Evolutionary conservation across 140 eudicot genomes (phyloP), one percentile per base, ranked within the genome.

Genomic region (Cichorium intybus): DNA sequence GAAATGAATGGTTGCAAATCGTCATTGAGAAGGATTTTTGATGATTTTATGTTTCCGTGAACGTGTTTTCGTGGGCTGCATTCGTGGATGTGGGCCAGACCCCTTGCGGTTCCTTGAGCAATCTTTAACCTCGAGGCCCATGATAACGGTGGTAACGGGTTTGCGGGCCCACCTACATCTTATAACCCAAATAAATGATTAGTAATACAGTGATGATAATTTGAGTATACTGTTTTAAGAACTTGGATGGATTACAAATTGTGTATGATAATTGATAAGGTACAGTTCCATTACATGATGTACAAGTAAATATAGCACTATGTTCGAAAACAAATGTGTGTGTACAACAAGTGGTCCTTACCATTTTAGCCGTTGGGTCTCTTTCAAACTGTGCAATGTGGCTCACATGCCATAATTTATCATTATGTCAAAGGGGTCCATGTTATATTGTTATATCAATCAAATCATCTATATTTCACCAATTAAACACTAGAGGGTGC

Each of bases 1-100:
- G 90, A 81, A 21, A 93, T 81, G 66, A 77, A 84, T 0, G 99
- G 95, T 20, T 78, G 83, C 23, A 93, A 79, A 71, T 93, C 93
- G 17, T 86, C 82, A 45, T 88, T 88, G 1, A 93, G 97, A 57
- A 93, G 95, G 76, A 93, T 79, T 65, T 93, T 88, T n/a, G 97
- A 85, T 57, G 97, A 84, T 79, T 84, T 93, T 29, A 93, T 75
- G 79, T 84, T 88, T 9, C 99, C 99, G 8, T 93, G 99, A 37
- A 84, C 73, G 17, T 85, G 79, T 62, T 93, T 93, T 56, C 79
- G 78, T 0, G 95, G 99, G 68, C 92, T 88, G 80, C 88, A 93
- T 49, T 93, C 99, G 43, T 93, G 99, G 14, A 93, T 85, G 82
- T 93, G 88, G 62, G 72, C 75, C 33, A 93, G 80, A 56, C 81